These are phyloP conservation scores for Schrenkiella parvula DNA, from an alignment of 345 rosid species.

Conservation along the genomic window DNA sequence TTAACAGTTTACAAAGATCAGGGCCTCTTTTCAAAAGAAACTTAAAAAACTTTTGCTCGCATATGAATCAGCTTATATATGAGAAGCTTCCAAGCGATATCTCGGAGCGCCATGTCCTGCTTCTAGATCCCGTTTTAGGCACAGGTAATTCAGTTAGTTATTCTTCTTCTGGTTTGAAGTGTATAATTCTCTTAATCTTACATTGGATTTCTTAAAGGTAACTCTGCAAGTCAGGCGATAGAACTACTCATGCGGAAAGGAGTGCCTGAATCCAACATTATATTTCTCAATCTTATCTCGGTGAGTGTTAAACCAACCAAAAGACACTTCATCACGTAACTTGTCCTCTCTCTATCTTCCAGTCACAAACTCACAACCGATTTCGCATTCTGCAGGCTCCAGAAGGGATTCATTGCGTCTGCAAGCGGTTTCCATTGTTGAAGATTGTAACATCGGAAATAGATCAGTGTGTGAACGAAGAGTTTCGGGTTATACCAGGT, in stretches of 20 bases:
- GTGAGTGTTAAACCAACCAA: conserved; percentile 42
- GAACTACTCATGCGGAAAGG: conserved; percentile 84
- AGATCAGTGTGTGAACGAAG: conserved; percentile 76
- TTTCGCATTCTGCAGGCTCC: conserved; percentile 59
- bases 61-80: conserved; percentile 64
- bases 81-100: conserved; percentile 98
- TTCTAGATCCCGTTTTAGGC: conserved; percentile 92
- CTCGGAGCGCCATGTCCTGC: conserved; percentile 91
- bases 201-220: conserved; percentile 48
- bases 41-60: background rate
- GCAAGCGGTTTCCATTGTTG: conserved; percentile 72
- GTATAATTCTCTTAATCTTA: background rate
- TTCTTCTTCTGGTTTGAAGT: background rate
- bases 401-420: conserved; percentile 92
- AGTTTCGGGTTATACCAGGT: conserved; percentile 92
- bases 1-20: background rate
- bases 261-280: conserved; percentile 95
- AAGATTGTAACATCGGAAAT: conserved; percentile 97
- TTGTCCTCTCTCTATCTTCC: background rate
- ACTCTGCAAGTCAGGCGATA: conserved; percentile 93
- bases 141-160: conserved; percentile 59
- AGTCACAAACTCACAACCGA: background rate
- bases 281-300: conserved; percentile 89
- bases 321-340: background rate
- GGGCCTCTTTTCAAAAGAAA: background rate